Evolutionary conservation across 306 rosid species (phyloP).

Genomic region (Argentina anserina): DNA sequence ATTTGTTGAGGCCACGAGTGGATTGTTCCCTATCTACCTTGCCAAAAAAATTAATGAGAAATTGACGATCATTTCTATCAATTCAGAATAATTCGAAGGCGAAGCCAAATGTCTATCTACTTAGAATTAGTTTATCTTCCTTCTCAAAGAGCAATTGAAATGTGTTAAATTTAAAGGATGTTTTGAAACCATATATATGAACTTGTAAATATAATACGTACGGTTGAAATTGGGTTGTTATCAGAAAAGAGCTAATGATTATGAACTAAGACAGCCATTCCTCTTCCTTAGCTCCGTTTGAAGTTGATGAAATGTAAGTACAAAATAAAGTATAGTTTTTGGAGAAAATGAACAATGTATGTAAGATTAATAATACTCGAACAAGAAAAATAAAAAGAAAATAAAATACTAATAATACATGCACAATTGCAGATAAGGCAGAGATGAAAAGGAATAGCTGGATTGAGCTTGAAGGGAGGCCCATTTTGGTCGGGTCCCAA

Average conservation of each 20-base stretch:
- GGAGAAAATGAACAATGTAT: not conserved
- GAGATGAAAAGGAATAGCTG: conserved; percentile 6
- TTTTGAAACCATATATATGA: too few species aligned
- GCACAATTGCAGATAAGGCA: not conserved
- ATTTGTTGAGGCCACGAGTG: conserved; percentile 33
- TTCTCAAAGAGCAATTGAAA: too few species aligned
- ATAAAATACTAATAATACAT: too few species aligned
- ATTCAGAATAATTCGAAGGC: not conserved
- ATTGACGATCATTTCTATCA: not conserved
- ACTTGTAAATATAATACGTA: too few species aligned
- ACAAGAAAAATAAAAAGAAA: not conserved
- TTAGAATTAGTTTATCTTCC: not conserved
- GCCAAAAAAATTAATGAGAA: conserved; percentile 20
- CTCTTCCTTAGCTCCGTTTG: not conserved
- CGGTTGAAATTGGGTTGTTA: not conserved
- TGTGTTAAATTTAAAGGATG: too few species aligned
- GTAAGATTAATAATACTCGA: not conserved
- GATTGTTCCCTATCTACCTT: conserved; percentile 32
- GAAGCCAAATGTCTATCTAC: not conserved
- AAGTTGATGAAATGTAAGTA: not conserved
- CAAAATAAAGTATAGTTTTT: not conserved
- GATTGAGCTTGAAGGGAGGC: conserved; percentile 21
- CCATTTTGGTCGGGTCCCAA: conserved; percentile 28
- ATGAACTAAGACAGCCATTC: not conserved
- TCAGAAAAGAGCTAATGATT: not conserved